Evolutionary conservation across 345 rosid species (phyloP), one percentile per base, ranked within the genome.

Genomic region (Syzygium oleosum): DNA sequence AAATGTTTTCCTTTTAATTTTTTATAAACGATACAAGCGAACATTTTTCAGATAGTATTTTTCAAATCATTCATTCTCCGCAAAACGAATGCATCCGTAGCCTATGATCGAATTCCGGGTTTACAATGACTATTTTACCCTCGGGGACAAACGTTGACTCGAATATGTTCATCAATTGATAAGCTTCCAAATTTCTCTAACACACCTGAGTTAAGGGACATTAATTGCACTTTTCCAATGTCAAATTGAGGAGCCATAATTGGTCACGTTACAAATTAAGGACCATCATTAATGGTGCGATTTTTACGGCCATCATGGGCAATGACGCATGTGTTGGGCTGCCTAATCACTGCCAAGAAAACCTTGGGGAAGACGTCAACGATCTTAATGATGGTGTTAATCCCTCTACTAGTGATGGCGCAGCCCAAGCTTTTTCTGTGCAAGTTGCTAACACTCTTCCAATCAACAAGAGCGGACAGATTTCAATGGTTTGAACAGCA

Each of bases 361-460:
- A 59, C 29, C 84, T 85, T 87, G 55, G 51, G 41, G 56, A 61
- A 58, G 88, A 88, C 54, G 54, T 34, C 63, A 87, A 88, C 51
- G 86, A 63, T 25, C 85, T 87, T 83, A 61, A 87, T 87, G 85
- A 88, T 51, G 65, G 52, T 55, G 84, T 54, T 27, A 55, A 53
- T 51, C 38, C 23, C 87, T 73, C 87, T 4, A 31, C 85, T 84
- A 27, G 84, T 65, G 84, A 34, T 22, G n/a, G 65, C 61, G 85
- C 23, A 58, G 46, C 80, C 80, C 46, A 34, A 9, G 46, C 46
- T 34, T 19, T 54, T 38, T 34, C 80, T 9, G 9, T 4, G 80
- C 80, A 34, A 68, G 80, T 68, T 34, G 80, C 46, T 41, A 9
- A 34, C 46, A 11, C 80, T 34, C 80, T 34, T 22, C 23, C 80